These are phyloP conservation scores for Dothideomycetes sp. DNA, from an alignment of 2,329 filamentous ascomycete genomes.

Conservation along the genomic window DNA sequence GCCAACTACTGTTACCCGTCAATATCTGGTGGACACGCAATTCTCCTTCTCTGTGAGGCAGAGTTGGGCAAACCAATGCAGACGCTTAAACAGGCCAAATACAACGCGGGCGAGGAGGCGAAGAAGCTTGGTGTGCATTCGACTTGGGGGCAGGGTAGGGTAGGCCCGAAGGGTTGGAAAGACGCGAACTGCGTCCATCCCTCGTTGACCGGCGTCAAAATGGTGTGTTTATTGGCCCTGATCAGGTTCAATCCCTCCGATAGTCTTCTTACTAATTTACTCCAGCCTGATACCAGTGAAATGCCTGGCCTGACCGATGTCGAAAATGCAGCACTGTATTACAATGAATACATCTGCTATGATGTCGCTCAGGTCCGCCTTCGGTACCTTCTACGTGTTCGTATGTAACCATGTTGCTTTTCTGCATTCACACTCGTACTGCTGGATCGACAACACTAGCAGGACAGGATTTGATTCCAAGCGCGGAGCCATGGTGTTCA, in stretches of 20 bases:
- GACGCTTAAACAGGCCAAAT: constrained; percentile 47
- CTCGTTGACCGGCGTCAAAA: constrained; percentile 55
- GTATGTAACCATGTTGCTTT: constrained; percentile 23
- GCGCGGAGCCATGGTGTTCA: too few relatives aligned
- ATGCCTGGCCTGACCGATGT: constrained; percentile 11
- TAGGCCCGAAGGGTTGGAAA: constrained; percentile 60
- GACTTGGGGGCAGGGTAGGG: constrained; percentile 59
- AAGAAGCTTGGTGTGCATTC: constrained; percentile 49
- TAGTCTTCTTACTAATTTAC: constrained; percentile 1
- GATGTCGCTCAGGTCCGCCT: constrained; percentile 59
- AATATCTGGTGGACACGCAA: constrained; percentile 53
- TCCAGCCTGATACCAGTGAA: constrained; percentile 15
- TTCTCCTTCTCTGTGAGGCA: constrained; percentile 75
- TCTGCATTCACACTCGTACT: too few relatives aligned
- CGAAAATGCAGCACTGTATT: constrained; percentile 39
- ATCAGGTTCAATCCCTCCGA: neutral
- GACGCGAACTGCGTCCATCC: constrained; percentile 58
- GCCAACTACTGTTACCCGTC: constrained; percentile 58
- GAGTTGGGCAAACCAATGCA: constrained; percentile 69
- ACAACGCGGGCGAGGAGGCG: constrained; percentile 53
- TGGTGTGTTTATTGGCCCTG: constrained; percentile 39
- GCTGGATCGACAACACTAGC: too few relatives aligned
- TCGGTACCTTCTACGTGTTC: constrained; percentile 57
- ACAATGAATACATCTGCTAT: constrained; percentile 68
- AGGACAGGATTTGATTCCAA: too few relatives aligned